A percentile compares a stretch with the other conserved stretches of the same genome.
Evolutionary conservation across 139 green algal genomes (phyloP).

Genomic region (Trebouxia sp.): DNA sequence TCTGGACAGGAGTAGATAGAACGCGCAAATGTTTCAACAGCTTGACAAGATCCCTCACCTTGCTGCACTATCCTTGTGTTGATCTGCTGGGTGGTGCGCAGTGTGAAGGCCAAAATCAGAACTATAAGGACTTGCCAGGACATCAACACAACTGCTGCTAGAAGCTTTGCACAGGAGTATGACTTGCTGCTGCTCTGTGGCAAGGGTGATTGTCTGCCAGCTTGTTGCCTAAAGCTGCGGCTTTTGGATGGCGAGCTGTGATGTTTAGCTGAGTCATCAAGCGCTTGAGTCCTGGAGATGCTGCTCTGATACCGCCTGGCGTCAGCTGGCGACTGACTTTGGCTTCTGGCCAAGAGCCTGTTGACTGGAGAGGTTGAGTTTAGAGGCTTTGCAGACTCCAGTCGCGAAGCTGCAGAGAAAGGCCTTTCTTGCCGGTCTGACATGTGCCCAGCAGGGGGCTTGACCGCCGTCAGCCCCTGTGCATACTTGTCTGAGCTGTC

Average conservation of each 20-base stretch:
- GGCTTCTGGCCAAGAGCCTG: slow-evolving; percentile 5
- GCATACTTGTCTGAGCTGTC: not conserved
- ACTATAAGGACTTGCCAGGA: not conserved
- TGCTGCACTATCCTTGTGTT: not conserved
- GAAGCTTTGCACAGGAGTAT: not conserved
- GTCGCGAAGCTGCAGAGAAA: not conserved
- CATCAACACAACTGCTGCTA: not conserved
- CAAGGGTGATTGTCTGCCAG: not conserved
- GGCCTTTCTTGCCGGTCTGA: not conserved
- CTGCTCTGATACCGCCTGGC: slow-evolving; percentile 1
- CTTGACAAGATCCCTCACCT: no score
- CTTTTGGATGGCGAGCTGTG: not conserved
- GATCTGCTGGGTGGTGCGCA: not conserved
- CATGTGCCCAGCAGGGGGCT: not conserved
- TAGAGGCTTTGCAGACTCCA: not conserved
- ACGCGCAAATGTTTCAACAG: no score
- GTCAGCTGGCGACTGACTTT: not conserved
- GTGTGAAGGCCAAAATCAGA: not conserved
- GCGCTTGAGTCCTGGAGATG: slow-evolving; percentile 5
- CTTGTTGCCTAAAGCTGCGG: not conserved
- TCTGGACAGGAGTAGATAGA: no score
- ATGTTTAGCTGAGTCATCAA: not conserved
- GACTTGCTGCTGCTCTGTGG: not conserved
- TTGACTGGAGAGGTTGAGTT: not conserved
- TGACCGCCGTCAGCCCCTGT: not conserved